Conservation (phyloP, 2,329 filamentous ascomycete species). For the Clonostachys rosea region DNA sequence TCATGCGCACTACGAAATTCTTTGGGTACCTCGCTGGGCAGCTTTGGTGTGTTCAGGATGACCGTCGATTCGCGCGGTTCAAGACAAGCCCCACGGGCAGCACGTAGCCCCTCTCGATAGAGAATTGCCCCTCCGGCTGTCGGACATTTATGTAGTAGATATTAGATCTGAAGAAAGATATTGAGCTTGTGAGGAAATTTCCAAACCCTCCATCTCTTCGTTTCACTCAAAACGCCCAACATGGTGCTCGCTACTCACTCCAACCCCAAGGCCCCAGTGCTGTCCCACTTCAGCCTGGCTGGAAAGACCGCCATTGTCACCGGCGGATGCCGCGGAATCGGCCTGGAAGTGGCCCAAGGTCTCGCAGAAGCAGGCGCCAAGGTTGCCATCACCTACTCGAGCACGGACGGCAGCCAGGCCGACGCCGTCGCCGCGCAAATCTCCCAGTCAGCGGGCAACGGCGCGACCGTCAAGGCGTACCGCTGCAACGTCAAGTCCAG, state of each 20-base stretch:
- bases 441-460: not conserved
- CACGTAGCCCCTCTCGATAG: no score
- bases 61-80: no score
- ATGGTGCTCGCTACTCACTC: conserved; percentile 13
- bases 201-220: not conserved
- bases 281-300: conserved; percentile 21
- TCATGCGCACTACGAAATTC: no score
- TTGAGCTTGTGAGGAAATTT: not conserved
- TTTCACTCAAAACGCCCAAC: not conserved
- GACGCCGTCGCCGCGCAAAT: not conserved
- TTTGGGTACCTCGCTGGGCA: no score
- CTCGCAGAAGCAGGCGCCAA: conserved; percentile 13
- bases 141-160: no score
- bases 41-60: no score
- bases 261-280: conserved; percentile 9
- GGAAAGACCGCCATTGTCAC: conserved; percentile 44
- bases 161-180: no score
- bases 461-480: conserved; percentile 24
- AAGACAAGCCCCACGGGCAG: no score
- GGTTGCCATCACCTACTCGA: conserved; percentile 11
- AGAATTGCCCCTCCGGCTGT: no score
- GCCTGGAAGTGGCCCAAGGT: conserved; percentile 26
- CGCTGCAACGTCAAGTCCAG: conserved; percentile 38
- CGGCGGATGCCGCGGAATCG: conserved; percentile 44
- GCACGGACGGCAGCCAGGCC: not conserved